phyloP scores from a whole-genome alignment of 371 early-diverging fungal genomes.

The Mucor saturninus region DNA sequence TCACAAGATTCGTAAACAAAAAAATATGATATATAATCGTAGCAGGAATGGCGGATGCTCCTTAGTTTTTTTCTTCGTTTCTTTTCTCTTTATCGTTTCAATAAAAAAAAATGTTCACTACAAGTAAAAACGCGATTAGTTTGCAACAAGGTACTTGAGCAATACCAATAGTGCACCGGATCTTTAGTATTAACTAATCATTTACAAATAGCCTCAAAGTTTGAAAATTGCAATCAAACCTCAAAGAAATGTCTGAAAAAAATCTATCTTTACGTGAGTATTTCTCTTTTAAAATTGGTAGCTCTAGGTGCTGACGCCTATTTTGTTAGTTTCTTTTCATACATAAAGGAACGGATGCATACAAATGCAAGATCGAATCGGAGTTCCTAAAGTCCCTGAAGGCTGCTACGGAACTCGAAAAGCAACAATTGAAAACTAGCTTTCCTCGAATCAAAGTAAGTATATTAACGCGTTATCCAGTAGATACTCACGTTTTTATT shows the following conservation, averaged over 20 bases:
- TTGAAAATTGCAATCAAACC: not conserved
- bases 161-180: not conserved
- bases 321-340: too few relatives aligned
- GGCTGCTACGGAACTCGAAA: not conserved
- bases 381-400: not conserved
- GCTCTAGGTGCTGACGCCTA: too few relatives aligned
- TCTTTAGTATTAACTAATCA: not conserved
- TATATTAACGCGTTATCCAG: too few relatives aligned
- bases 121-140: not conserved
- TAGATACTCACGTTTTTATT: too few relatives aligned
- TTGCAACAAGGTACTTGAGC: not conserved
- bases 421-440: not conserved
- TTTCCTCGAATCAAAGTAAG: too few relatives aligned
- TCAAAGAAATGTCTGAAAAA: not conserved
- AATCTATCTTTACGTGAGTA: not conserved
- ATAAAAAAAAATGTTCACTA: not conserved
- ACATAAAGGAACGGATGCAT: too few relatives aligned
- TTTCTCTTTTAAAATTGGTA: not conserved
- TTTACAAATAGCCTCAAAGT: constrained; percentile 1
- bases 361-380: not conserved
- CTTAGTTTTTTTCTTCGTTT: too few relatives aligned
- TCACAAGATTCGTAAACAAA: too few relatives aligned
- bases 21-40: too few relatives aligned
- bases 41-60: too few relatives aligned
- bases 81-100: too few relatives aligned